Conservation (phyloP, 2,329 filamentous ascomycete genomes). For the Paecilomyces variotii region DNA sequence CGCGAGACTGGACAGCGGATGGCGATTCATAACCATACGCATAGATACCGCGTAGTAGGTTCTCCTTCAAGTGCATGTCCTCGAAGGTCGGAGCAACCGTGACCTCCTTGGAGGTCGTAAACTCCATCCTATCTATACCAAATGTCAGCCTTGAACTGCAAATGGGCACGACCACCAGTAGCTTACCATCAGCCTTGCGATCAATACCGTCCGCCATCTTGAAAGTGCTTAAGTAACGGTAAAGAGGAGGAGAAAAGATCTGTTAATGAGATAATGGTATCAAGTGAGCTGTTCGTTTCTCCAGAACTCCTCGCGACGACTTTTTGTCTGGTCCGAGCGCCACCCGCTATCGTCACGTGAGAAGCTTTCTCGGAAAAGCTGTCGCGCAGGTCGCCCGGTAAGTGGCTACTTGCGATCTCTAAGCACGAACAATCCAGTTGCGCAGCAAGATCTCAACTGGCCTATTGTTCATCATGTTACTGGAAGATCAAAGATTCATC, state of each 20-base stretch:
- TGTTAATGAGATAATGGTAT: not conserved
- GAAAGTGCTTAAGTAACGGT: slow-evolving; percentile 6
- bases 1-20: slow-evolving; percentile 93
- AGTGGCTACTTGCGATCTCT: not conserved
- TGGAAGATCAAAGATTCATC: slow-evolving; percentile 89
- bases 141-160: slow-evolving; percentile 6
- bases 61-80: slow-evolving; percentile 96
- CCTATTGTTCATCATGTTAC: slow-evolving; percentile 50
- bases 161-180: not conserved
- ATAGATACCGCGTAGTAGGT: slow-evolving; percentile 92
- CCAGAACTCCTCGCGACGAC: slow-evolving; percentile 6
- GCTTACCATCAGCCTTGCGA: slow-evolving; percentile 66
- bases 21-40: slow-evolving; percentile 98
- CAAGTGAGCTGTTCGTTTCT: not conserved
- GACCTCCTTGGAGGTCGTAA: slow-evolving; percentile 95
- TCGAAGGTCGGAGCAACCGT: slow-evolving; percentile 87
- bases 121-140: slow-evolving; percentile 78
- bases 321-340: slow-evolving; percentile 15
- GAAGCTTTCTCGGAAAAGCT: slow-evolving; percentile 14
- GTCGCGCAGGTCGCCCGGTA: slow-evolving; percentile 6
- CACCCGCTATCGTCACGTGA: slow-evolving; percentile 17
- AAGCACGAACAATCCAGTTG: not conserved
- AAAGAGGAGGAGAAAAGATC: not conserved
- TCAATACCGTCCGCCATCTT: slow-evolving; percentile 91
- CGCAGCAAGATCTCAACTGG: not conserved